Evolutionary conservation across 345 rosid genomes (phyloP), one percentile per base, ranked within the genome.

Genomic region (Populus deltoides): DNA sequence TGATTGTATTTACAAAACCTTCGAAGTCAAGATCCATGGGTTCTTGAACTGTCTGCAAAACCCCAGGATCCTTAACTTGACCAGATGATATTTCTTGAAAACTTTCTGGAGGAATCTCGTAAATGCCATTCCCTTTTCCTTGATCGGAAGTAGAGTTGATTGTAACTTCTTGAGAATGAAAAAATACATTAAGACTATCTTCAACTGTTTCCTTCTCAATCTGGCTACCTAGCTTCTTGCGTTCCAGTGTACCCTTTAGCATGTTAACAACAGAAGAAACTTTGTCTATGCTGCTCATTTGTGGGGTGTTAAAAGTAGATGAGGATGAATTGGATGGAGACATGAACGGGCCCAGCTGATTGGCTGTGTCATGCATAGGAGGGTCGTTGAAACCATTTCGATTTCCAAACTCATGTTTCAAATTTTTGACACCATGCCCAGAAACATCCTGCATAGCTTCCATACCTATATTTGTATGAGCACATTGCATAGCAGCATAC

Each of bases 211-310:
- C 88, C 71, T 81, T 85, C 75, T 82, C 87, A 7, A 78, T 77
- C 43, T 82, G 91, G 80, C 73, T 87, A n/a, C 78, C 78, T 8
- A 87, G 86, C 82, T 85, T 90, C 77, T 87, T 91, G 75, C 90
- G 83, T 66, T 90, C 89, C 36, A 91, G 80, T 1, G 92, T 88
- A 43, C 90, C 92, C 89, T 88, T 91, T 25, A 91, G 84, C 93
- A 90, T 87, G 85, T 80, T 88, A 31, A 91, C 95, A 79, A 91
- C 91, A 41, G 91, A 88, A 67, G 93, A 90, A 61, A 91, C 85
- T 41, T 79, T 84, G 70, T 87, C 95, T 22, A 73, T 68, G 71
- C 77, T 85, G 16, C 80, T 85, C 33, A 72, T 79, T 70, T 82
- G 91, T 38, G 71, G 82, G 24, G 83, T 77, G 49, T 83, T 83